phyloP scores from a whole-genome alignment of 345 rosid genomes.

The Pistacia integerrima region DNA sequence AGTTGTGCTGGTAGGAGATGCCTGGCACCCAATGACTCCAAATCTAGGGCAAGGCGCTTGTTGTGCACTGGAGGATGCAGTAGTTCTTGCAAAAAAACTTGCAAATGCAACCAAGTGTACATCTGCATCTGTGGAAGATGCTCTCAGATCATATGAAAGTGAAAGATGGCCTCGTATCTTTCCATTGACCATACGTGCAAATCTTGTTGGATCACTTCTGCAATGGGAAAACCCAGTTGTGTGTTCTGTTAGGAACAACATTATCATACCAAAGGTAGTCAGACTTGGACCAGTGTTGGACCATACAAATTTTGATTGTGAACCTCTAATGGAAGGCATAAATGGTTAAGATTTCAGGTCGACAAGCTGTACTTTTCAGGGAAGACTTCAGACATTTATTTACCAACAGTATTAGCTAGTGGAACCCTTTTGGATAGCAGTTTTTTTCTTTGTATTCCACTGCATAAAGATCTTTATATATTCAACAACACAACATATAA shows the following conservation, averaged over 20 bases:
- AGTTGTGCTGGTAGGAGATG: constrained; percentile 80
- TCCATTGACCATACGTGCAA: constrained; percentile 73
- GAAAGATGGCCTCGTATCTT: constrained; percentile 81
- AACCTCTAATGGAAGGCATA: constrained; percentile 40
- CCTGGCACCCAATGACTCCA: constrained; percentile 99
- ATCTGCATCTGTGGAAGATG: constrained; percentile 48
- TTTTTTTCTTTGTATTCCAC: background rate
- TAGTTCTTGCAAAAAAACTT: constrained; percentile 70
- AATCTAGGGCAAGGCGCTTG: constrained; percentile 94
- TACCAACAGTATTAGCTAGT: background rate
- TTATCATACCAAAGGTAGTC: constrained; percentile 66
- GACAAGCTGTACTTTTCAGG: background rate
- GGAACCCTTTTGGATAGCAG: background rate
- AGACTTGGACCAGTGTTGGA: constrained; percentile 76
- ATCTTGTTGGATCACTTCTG: constrained; percentile 75
- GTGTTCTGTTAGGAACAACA: constrained; percentile 64
- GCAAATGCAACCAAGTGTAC: constrained; percentile 50
- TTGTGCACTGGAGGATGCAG: constrained; percentile 84
- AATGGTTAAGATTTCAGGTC: constrained; percentile 21
- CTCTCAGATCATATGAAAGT: constrained; percentile 61
- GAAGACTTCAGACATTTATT: background rate
- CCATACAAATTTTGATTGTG: constrained; percentile 81
- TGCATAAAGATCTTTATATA: background rate
- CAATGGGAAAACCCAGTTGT: constrained; percentile 87
- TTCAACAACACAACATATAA: background rate